Evolutionary conservation across 805 yeast genomes (phyloP).

Genomic region (Candida suzukii): DNA sequence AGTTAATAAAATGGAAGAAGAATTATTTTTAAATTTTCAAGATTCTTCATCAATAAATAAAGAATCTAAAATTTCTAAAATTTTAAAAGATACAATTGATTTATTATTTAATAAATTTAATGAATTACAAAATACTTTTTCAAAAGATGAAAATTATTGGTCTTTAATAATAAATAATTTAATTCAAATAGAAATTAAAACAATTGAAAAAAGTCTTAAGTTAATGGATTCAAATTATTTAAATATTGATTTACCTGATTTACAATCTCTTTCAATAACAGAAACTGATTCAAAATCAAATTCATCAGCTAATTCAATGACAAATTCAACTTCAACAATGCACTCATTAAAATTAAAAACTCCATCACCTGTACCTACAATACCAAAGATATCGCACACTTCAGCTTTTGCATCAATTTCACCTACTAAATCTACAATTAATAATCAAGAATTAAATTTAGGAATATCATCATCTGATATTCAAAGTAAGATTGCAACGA

Average conservation of each 20-base stretch:
- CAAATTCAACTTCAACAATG: background rate
- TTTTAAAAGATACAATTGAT: background rate
- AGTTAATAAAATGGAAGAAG: background rate
- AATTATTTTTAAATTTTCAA: background rate
- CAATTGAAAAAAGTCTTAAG: background rate
- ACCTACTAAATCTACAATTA: constrained; percentile 2
- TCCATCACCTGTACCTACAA: constrained; percentile 1
- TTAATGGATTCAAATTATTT: background rate
- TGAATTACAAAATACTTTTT: background rate
- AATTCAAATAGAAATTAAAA: background rate
- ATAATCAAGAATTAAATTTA: too few relatives aligned
- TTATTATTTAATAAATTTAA: background rate
- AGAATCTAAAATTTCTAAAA: background rate
- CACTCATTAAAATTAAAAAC: background rate
- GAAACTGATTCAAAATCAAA: background rate
- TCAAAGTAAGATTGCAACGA: too few relatives aligned
- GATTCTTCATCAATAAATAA: background rate
- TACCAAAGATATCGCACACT: background rate
- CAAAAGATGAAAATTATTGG: background rate
- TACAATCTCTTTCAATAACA: background rate
- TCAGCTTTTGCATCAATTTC: constrained; percentile 1
- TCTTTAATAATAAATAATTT: background rate
- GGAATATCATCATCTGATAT: too few relatives aligned
- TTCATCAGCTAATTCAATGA: background rate
- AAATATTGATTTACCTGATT: background rate